Conservation (phyloP, 169 alveolate species). For the Sarcocystis neurona region DNA sequence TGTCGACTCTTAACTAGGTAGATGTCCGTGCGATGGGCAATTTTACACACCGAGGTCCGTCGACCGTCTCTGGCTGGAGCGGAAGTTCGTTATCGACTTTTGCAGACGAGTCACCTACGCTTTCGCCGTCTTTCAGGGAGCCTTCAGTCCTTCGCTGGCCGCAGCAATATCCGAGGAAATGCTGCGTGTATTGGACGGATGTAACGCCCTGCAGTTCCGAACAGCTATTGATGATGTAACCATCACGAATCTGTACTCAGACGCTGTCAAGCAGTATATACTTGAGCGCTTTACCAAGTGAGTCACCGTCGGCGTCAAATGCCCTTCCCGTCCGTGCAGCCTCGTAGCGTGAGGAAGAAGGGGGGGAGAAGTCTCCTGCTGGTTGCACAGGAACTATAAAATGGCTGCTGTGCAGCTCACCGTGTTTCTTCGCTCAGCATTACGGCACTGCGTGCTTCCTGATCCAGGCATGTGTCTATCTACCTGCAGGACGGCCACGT, state of each 20-base stretch:
- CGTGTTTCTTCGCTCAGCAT: no score
- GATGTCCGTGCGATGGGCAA: no score
- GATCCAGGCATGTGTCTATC: background rate
- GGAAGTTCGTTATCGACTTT: no score
- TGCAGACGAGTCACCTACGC: background rate
- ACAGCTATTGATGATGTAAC: conserved; percentile 76
- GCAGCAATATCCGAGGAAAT: conserved; percentile 68
- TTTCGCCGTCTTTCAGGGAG: conserved; percentile 24
- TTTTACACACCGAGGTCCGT: no score
- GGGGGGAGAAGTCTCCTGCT: no score
- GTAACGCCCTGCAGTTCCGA: conserved; percentile 80
- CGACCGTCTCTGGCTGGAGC: no score
- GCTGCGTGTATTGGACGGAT: conserved; percentile 68
- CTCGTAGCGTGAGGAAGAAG: no score
- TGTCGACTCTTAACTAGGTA: no score
- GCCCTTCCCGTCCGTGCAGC: background rate
- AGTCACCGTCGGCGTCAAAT: background rate
- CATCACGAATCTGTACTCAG: conserved; percentile 74
- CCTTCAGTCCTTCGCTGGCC: conserved; percentile 65
- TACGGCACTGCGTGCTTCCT: no score
- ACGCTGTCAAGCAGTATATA: conserved; percentile 72
- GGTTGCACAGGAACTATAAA: no score
- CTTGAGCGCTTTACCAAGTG: conserved; percentile 77
- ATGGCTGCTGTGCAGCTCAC: no score
- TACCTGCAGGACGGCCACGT: conserved; percentile 72